phyloP scores from a whole-genome alignment of 352 stramenopile species.

The Phytopythium chamaehyphon region DNA sequence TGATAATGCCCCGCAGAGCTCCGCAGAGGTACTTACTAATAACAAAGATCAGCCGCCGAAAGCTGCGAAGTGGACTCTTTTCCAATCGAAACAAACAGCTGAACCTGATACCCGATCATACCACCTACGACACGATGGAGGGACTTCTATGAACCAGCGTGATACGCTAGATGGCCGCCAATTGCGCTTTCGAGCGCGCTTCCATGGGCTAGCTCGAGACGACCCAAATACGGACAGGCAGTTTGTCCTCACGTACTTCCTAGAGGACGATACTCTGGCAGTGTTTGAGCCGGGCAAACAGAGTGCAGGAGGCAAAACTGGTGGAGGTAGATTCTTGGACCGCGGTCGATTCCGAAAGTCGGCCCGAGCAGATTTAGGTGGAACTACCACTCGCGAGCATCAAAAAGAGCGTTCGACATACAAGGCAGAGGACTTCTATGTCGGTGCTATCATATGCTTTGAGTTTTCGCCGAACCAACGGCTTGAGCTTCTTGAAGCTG shows the following conservation, averaged over 20 bases:
- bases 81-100: conserved; percentile 10
- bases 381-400: conserved; percentile 21
- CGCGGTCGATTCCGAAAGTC: conserved; percentile 63
- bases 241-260: conserved; percentile 80
- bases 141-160: conserved; percentile 24
- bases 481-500: conserved; percentile 69
- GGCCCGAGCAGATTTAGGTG: conserved; percentile 8
- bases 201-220: conserved; percentile 26
- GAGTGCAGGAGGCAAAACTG: conserved; percentile 54
- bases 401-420: conserved; percentile 38
- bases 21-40: too few relatives aligned
- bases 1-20: background rate
- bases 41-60: background rate
- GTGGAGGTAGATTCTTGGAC: conserved; percentile 69
- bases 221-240: conserved; percentile 45
- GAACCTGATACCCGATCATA: background rate
- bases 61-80: conserved; percentile 54
- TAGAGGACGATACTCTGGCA: conserved; percentile 73
- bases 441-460: conserved; percentile 64
- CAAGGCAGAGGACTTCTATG: conserved; percentile 54
- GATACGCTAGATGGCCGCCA: conserved; percentile 58
- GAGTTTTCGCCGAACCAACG: conserved; percentile 66
- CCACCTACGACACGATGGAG: conserved; percentile 1
- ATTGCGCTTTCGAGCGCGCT: conserved; percentile 69
- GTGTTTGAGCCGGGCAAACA: conserved; percentile 67